Percentiles rank a stretch among this genome's conserved stretches.
Conservation (phyloP, 495 filamentous ascomycete genomes). For the Aspergillus sparsus region DNA sequence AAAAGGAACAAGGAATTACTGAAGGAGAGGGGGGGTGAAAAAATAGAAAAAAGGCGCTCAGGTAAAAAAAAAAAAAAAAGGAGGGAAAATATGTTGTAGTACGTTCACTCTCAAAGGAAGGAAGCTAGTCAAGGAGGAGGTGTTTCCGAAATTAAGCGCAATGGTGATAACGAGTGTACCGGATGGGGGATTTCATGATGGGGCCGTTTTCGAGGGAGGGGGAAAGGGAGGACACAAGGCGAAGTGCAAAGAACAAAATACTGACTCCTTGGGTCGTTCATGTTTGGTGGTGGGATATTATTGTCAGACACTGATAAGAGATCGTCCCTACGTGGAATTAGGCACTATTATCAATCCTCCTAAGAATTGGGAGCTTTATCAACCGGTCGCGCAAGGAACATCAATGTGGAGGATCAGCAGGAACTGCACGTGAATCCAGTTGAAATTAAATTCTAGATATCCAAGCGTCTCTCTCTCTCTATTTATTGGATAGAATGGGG, state of each 20-base stretch:
- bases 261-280: too few species aligned
- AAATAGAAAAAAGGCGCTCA: too few species aligned
- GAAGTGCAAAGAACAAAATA: background rate
- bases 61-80: background rate
- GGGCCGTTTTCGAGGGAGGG: background rate
- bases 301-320: too few species aligned
- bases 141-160: background rate
- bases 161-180: background rate
- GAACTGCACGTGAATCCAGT: background rate
- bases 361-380: too few species aligned
- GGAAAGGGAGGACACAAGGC: background rate
- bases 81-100: background rate
- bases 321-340: too few species aligned
- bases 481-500: background rate
- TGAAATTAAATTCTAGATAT: background rate
- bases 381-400: too few species aligned
- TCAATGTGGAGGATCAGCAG: background rate
- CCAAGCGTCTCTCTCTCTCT: too few species aligned
- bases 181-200: background rate
- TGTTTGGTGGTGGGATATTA: too few species aligned
- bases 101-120: background rate
- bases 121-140: constrained; percentile 1
- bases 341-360: too few species aligned
- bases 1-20: background rate
- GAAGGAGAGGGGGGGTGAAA: background rate